Evolutionary conservation across 2,329 filamentous ascomycete species (phyloP).

Genomic region (Microcera coccophila): DNA sequence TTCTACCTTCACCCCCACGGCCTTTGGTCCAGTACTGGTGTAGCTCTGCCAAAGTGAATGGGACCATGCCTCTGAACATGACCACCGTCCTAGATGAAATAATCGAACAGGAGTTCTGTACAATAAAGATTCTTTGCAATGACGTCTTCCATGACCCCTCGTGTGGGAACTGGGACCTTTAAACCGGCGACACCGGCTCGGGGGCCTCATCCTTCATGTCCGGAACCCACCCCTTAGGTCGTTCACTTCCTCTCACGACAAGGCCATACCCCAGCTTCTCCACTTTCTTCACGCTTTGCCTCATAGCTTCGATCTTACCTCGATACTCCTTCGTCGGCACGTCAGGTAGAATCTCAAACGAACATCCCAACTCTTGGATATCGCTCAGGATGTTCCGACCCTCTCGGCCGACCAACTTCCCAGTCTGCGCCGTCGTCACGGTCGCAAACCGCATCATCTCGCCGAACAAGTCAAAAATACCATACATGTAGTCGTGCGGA

Average conservation of each 20-base stretch:
- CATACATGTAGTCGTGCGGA: slow-evolving; percentile 81
- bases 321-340: slow-evolving; percentile 55
- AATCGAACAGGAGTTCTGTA: no score
- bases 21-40: no score
- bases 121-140: no score
- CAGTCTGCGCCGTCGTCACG: slow-evolving; percentile 75
- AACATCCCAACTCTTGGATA: slow-evolving; percentile 70
- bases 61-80: no score
- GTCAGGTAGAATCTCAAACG: slow-evolving; percentile 70
- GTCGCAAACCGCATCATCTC: slow-evolving; percentile 98
- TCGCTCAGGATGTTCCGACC: slow-evolving; percentile 68
- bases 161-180: neutral
- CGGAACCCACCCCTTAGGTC: slow-evolving; percentile 88
- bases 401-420: slow-evolving; percentile 43
- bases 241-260: slow-evolving; percentile 79
- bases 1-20: no score
- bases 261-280: slow-evolving; percentile 87
- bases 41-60: no score
- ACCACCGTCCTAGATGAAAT: no score
- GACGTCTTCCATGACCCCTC: neutral
- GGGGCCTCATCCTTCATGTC: slow-evolving; percentile 53
- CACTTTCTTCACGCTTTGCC: slow-evolving; percentile 86
- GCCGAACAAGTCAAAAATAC: slow-evolving; percentile 88
- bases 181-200: slow-evolving; percentile 28
- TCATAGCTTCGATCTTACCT: slow-evolving; percentile 84